Base-by-base conservation (phyloP, 148 eudicot species). In the Heliamphora exappendiculata region DNA sequence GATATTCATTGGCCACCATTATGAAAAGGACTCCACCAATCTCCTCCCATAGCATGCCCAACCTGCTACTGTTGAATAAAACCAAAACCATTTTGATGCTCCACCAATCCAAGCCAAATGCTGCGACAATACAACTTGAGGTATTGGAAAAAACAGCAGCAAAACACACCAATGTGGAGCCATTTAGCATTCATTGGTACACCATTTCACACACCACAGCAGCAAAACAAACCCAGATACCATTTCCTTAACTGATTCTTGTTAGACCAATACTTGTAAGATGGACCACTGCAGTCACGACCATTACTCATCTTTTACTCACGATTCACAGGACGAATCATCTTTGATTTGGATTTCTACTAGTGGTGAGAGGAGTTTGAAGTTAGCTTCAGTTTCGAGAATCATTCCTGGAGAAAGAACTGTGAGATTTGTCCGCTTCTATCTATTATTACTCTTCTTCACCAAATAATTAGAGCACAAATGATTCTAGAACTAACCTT, bases 371-470 rank as follows among this genome's bases (percentile, higher is more conserved):
- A 91, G 86, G 80, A 89, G 79, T 78, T 83, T 95, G 66, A 95
- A 92, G 86, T 75, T 95, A 83, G 84, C 94, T 79, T 85, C 85
- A 57, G 93, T 95, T 57, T 89, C 94, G 36, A 87, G 86, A 88
- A 82, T 95, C 77, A 82, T 89, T 81, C 94, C 94, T 78, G 98
- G 98, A 79, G 97, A 92, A 81, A 87, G 97, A 89, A 95, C 98
- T 55, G 98, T 95, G 86, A 89, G 96, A 77, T 44, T 69, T 74
- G 17, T 70, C 45, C 57, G 20, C 36, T 80, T 16, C n/a, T 50
- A 7, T 45, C 67, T 73, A 55, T 24, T 53, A 36, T 26, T 47
- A 33, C 19, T 36, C 29, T 57, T 72, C 54, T 72, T 24, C 66
- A n/a, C 37, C 36, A 17, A 3, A 54, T 14, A 24, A 26, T 72